Conservation (phyloP, 495 filamentous ascomycete species). For the Platismatia glauca region DNA sequence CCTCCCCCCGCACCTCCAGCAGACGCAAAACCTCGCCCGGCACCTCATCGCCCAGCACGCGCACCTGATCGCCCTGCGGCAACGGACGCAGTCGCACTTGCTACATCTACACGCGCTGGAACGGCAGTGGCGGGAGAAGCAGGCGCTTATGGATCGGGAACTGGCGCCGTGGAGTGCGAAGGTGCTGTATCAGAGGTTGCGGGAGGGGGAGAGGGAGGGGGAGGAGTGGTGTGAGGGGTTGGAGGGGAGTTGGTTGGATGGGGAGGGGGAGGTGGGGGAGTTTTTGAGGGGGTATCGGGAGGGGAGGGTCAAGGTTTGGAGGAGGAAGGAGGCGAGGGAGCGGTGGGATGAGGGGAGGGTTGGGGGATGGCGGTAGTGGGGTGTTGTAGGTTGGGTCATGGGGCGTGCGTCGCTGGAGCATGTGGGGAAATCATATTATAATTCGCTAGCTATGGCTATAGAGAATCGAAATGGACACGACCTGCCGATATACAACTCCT, state of each 20-base stretch:
- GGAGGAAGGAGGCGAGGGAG: conserved; percentile 71
- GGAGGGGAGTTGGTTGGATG: conserved; percentile 83
- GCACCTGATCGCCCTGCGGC: conserved; percentile 53
- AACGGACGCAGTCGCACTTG: conserved; percentile 66
- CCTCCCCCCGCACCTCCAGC: conserved; percentile 52
- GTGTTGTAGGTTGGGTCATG: no score
- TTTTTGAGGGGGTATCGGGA: conserved; percentile 75
- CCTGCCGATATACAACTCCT: not conserved
- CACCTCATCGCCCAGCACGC: conserved; percentile 58
- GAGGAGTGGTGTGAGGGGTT: conserved; percentile 71
- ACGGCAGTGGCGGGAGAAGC: conserved; percentile 80
- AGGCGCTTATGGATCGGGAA: conserved; percentile 77
- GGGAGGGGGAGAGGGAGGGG: conserved; percentile 68
- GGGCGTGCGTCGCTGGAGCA: not conserved
- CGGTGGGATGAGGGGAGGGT: conserved; percentile 93
- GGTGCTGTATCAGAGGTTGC: conserved; percentile 69
- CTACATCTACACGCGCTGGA: conserved; percentile 78
- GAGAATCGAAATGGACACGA: not conserved
- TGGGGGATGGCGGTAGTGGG: conserved; percentile 73
- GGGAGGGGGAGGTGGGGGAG: conserved; percentile 51
- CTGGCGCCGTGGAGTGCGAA: conserved; percentile 78
- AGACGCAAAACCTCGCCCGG: conserved; percentile 46
- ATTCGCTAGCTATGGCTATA: not conserved
- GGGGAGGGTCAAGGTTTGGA: conserved; percentile 62
- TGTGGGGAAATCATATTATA: not conserved